phyloP scores from a whole-genome alignment of 345 rosid species.

The Eucalyptus erythrocorys region DNA sequence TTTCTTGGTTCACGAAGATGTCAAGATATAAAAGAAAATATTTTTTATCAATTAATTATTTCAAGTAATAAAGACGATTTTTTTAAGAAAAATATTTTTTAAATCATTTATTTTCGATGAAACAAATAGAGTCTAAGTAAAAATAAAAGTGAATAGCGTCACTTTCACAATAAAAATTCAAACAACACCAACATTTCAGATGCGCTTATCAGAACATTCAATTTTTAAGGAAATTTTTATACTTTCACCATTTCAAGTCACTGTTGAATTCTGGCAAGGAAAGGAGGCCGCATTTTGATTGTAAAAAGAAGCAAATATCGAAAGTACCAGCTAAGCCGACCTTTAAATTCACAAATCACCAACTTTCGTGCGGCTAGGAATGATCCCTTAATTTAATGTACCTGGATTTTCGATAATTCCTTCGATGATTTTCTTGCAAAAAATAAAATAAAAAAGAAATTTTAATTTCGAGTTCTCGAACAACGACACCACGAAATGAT shows the following conservation, averaged over 20 bases:
- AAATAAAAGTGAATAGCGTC: neutral
- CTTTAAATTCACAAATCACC: neutral
- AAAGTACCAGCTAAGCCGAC: neutral
- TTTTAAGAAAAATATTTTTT: too few species aligned
- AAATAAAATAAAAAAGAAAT: neutral
- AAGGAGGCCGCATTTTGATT: neutral
- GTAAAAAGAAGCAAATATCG: neutral
- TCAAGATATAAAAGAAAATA: neutral
- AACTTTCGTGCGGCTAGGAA: neutral
- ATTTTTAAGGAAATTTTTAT: neutral
- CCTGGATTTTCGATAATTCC: neutral
- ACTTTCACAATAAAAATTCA: neutral
- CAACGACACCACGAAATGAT: neutral
- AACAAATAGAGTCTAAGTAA: neutral
- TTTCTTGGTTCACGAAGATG: accelerated
- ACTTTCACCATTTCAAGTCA: neutral
- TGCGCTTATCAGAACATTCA: neutral
- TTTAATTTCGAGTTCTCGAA: neutral
- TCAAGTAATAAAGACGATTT: neutral
- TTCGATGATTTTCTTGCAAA: neutral
- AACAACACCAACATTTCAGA: neutral
- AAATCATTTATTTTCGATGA: accelerated
- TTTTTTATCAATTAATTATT: too few species aligned
- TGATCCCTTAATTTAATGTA: neutral
- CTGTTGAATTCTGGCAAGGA: neutral